Evolutionary conservation across 192 early-diverging fungal genomes (phyloP), one percentile per base, ranked within the genome.

Genomic region (Coemansia sp.): DNA sequence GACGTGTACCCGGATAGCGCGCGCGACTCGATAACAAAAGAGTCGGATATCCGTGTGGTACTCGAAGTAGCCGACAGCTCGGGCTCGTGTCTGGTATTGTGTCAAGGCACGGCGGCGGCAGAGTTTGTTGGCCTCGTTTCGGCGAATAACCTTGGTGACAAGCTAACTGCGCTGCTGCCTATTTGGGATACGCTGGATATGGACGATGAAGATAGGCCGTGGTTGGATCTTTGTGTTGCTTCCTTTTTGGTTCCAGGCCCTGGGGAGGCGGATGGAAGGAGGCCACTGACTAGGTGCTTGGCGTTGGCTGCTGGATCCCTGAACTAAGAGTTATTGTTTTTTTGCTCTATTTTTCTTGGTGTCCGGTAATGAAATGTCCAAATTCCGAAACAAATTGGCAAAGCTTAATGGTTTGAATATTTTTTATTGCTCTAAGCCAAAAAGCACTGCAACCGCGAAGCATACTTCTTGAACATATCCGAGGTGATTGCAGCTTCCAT

Each of bases 31-130:
- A 35, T 35, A 35, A 35, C 32, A 2, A 2, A 35, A 35, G 32
- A 35, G 32, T 29, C 49, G 49, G 17, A 32, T 62, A 35, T 62
- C 59, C 49, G 59, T 46, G 20, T 70, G 19, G 39, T 47, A 11
- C 31, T 62, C 3, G 67, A 70, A 20, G 60, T 70, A 0, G 53
- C 60, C 12, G 67, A 70, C 51, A 31, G 38, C 39, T 70, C 67
- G 22, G 51, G 60, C n/a, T 62, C 36, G 6, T 70, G 67, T 17
- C 39, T 70, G 35, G 60, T 53, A 14, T 57, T 70, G 60, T 62
- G 67, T 37, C 49, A 56, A 6, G 37, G 64, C 24, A 15, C 41
- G 15, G 37, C 41, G 6, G 54, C 40, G 1, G 29, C 27, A 19
- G 40, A 51, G 27, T 17, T 51, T 27, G 10, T 51, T 11, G 49